These are phyloP conservation scores for Saturnispora serradocipensis DNA, from an alignment of 805 yeast species.

Conservation along the genomic window DNA sequence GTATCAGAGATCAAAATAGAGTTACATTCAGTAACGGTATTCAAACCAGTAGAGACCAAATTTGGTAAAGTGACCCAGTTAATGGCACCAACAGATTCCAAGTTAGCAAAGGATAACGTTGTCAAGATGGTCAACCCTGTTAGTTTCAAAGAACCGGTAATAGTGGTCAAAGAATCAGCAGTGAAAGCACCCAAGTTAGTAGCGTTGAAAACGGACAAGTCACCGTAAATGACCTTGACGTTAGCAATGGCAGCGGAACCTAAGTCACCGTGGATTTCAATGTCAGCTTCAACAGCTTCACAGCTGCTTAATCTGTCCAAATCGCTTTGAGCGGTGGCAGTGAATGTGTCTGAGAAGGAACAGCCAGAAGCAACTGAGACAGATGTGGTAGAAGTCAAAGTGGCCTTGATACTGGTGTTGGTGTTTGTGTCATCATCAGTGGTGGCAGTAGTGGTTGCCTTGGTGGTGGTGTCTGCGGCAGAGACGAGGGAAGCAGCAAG, in stretches of 20 bases:
- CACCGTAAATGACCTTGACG: conserved; percentile 71
- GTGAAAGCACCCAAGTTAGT: conserved; percentile 51
- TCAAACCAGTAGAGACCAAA: conserved; percentile 58
- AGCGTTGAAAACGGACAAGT: conserved; percentile 57
- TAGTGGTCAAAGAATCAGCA: conserved; percentile 71
- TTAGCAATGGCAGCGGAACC: conserved; percentile 63
- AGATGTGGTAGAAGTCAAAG: conserved; percentile 44
- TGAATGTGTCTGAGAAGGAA: conserved; percentile 48
- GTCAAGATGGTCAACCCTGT: conserved; percentile 55
- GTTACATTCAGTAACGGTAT: conserved; percentile 67
- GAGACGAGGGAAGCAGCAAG: conserved; percentile 13
- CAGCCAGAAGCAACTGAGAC: conserved; percentile 49
- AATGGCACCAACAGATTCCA: conserved; percentile 75
- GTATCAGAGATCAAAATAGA: conserved; percentile 67
- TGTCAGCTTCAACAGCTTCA: conserved; percentile 71
- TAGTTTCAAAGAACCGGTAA: conserved; percentile 63
- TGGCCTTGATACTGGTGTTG: conserved; percentile 36
- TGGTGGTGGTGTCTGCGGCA: conserved; percentile 18
- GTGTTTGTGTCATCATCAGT: conserved; percentile 30
- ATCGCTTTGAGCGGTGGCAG: conserved; percentile 75
- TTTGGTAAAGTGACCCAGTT: conserved; percentile 82
- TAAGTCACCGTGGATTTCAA: conserved; percentile 57
- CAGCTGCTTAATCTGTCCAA: conserved; percentile 69
- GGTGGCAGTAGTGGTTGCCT: conserved; percentile 28
- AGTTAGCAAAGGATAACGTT: conserved; percentile 64